Conservation (phyloP, 805 yeast genomes). For the Torulaspora delbrueckii region DNA sequence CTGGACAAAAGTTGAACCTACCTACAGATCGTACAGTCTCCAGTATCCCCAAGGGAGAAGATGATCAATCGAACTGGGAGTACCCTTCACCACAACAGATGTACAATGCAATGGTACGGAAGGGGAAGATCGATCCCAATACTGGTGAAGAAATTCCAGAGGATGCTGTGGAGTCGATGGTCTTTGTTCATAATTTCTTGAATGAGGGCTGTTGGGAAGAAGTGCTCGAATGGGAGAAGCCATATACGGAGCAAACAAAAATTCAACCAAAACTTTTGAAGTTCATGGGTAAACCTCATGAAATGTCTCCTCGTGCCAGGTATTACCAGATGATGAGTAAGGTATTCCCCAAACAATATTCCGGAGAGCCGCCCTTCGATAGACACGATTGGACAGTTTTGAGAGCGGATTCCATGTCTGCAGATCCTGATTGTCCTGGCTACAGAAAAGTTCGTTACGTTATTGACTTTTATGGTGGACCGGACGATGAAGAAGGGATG, state of each 20-base stretch:
- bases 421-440: slow-evolving; percentile 33
- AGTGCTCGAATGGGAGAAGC: slow-evolving; percentile 84
- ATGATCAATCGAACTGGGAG: slow-evolving; percentile 83
- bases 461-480: slow-evolving; percentile 94
- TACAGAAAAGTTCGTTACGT: slow-evolving; percentile 84
- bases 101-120: slow-evolving; percentile 95
- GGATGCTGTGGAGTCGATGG: slow-evolving; percentile 96
- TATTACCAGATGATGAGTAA: slow-evolving; percentile 60
- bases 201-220: slow-evolving; percentile 98
- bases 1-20: slow-evolving; percentile 73
- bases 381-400: slow-evolving; percentile 98
- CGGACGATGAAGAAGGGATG: slow-evolving; percentile 82
- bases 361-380: slow-evolving; percentile 86
- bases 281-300: slow-evolving; percentile 90
- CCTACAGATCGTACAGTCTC: slow-evolving; percentile 83
- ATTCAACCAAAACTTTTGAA: slow-evolving; percentile 70
- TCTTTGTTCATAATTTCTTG: slow-evolving; percentile 89
- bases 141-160: slow-evolving; percentile 76
- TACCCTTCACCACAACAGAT: slow-evolving; percentile 99
- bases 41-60: slow-evolving; percentile 76
- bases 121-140: slow-evolving; percentile 57
- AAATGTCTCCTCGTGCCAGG: slow-evolving; percentile 79
- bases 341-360: slow-evolving; percentile 66
- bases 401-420: slow-evolving; percentile 45
- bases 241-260: slow-evolving; percentile 51